phyloP scores from a whole-genome alignment of 306 rosid species.

The Hippophae rhamnoides region DNA sequence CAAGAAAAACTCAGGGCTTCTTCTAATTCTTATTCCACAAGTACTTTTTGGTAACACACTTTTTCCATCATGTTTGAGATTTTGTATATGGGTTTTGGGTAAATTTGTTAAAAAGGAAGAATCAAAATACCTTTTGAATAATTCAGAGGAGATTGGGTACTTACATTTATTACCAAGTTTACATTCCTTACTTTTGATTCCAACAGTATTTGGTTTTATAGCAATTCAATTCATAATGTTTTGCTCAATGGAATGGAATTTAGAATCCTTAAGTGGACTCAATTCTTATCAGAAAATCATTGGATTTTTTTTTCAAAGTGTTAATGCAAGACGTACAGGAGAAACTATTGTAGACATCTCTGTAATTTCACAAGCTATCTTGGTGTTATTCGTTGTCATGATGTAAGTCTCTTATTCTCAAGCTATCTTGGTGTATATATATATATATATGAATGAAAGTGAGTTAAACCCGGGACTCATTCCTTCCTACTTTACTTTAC shows the following conservation, averaged over 20 bases:
- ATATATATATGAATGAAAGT: neutral
- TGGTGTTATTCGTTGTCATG: conserved; percentile 44
- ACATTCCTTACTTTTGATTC: conserved; percentile 26
- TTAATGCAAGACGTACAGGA: conserved; percentile 47
- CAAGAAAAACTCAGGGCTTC: conserved; percentile 34
- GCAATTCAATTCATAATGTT: conserved; percentile 24
- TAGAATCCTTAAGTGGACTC: conserved; percentile 27
- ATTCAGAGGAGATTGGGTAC: conserved; percentile 22
- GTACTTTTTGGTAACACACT: conserved; percentile 51
- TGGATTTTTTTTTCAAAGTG: conserved; percentile 28
- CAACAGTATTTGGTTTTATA: conserved; percentile 36
- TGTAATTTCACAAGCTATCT: conserved; percentile 30
- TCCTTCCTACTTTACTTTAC: no score
- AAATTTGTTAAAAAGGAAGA: conserved; percentile 27
- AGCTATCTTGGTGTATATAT: neutral
- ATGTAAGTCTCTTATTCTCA: conserved; percentile 39
- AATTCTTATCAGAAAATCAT: conserved; percentile 30
- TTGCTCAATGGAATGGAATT: conserved; percentile 40
- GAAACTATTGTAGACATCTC: conserved; percentile 43
- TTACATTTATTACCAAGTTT: conserved; percentile 30
- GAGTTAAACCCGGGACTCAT: neutral
- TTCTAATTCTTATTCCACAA: conserved; percentile 38
- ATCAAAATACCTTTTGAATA: conserved; percentile 23
- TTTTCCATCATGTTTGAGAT: conserved; percentile 41
- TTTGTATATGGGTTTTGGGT: conserved; percentile 25